phyloP scores from a whole-genome alignment of 179 eudicot species.

The Vitellaria paradoxa region DNA sequence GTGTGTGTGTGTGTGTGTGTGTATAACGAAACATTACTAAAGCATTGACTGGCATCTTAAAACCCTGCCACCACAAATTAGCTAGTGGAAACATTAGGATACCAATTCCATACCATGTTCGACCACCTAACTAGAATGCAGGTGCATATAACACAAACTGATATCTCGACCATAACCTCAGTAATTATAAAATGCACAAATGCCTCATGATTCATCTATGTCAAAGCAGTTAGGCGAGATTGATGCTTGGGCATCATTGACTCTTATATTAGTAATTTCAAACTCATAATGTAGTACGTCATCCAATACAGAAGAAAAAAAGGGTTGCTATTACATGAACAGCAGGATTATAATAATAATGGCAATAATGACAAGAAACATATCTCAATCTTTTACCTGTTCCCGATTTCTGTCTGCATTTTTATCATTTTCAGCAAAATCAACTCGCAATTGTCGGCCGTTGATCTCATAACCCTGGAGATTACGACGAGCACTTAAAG shows the following conservation, averaged over 20 bases:
- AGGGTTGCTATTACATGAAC: neutral
- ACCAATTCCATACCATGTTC: neutral
- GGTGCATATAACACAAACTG: neutral
- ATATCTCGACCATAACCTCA: neutral
- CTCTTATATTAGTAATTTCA: neutral
- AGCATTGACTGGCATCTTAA: neutral
- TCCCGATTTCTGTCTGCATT: slow-evolving; percentile 78
- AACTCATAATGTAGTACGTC: neutral
- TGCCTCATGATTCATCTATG: neutral
- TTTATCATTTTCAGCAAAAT: slow-evolving; percentile 98
- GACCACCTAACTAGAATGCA: neutral
- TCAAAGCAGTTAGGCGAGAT: neutral
- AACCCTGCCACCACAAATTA: neutral
- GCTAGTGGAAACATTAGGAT: neutral
- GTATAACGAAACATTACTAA: no score
- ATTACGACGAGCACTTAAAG: slow-evolving; percentile 96
- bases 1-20: neutral
- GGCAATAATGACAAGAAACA: neutral
- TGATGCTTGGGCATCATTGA: neutral
- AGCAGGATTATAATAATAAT: neutral
- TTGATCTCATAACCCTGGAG: slow-evolving; percentile 96
- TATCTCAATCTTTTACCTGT: slow-evolving; percentile 39
- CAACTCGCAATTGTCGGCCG: slow-evolving; percentile 95
- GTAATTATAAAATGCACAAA: neutral
- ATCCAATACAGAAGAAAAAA: neutral